Evolutionary conservation across 2,329 filamentous ascomycete species (phyloP).

Genomic region (Calonectria pauciramosa): DNA sequence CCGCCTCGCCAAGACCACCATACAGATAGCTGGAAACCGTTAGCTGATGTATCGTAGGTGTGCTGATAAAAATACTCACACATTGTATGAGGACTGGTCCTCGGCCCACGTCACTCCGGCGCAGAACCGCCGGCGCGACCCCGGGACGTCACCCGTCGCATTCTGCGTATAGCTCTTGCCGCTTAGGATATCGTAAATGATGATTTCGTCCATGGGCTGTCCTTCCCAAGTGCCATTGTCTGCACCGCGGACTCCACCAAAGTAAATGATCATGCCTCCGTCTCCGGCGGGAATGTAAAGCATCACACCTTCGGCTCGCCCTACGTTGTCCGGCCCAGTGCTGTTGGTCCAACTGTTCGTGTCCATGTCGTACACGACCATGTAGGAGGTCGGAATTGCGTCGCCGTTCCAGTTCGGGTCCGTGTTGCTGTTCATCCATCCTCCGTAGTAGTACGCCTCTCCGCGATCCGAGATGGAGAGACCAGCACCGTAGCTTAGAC

Average conservation of each 20-base stretch:
- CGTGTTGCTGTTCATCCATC: conserved; percentile 70
- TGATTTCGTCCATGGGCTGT: conserved; percentile 64
- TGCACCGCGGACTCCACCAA: conserved; percentile 69
- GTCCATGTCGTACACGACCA: conserved; percentile 71
- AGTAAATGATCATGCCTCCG: conserved; percentile 71
- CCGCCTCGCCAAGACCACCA: conserved; percentile 66
- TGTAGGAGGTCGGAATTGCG: conserved; percentile 62
- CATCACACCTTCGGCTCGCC: conserved; percentile 72
- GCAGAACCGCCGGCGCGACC: conserved; percentile 69
- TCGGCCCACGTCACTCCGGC: conserved; percentile 70
- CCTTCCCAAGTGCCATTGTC: conserved; percentile 62
- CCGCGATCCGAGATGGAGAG: conserved; percentile 67
- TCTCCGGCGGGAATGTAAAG: conserved; percentile 72
- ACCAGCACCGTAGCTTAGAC: conserved; percentile 70
- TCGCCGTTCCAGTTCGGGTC: conserved; percentile 62
- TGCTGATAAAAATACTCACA: conserved; percentile 57
- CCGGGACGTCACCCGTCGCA: conserved; percentile 66
- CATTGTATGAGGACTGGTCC: conserved; percentile 74
- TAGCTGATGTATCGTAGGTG: not conserved
- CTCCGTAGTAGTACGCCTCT: conserved; percentile 73
- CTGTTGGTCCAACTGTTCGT: conserved; percentile 64
- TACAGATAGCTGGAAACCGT: conserved; percentile 67
- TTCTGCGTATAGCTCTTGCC: conserved; percentile 71
- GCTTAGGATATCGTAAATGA: conserved; percentile 71
- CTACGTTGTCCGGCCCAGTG: conserved; percentile 65